Percentiles rank a stretch among this genome's conserved stretches.
Evolutionary conservation across 306 rosid genomes (phyloP).

Genomic region (Cicer bijugum): DNA sequence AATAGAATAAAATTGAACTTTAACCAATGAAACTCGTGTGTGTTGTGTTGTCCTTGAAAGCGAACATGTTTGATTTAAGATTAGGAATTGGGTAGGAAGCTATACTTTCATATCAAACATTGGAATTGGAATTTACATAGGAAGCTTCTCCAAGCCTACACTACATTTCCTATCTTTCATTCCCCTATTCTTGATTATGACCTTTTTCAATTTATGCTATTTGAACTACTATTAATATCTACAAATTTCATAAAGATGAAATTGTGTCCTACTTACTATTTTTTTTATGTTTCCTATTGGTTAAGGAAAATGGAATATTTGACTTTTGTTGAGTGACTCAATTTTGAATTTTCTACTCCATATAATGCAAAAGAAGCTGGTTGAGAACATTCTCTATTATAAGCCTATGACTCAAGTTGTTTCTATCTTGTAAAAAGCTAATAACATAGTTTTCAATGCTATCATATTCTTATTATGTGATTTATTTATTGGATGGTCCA

Average conservation of each 20-base stretch:
- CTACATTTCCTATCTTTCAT: conserved; percentile 23
- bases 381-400: conserved; percentile 20
- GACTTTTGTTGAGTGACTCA: conserved; percentile 40
- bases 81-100: neutral
- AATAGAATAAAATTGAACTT: neutral
- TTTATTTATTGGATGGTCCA: conserved; percentile 9
- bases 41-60: conserved; percentile 32
- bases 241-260: neutral
- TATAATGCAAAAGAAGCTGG: conserved; percentile 6
- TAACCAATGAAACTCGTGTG: neutral
- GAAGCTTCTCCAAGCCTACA: conserved; percentile 17
- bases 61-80: conserved; percentile 28
- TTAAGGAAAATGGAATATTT: conserved; percentile 20
- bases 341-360: conserved; percentile 36
- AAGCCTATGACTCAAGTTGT: conserved; percentile 3
- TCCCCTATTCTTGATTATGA: conserved; percentile 1
- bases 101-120: conserved; percentile 31
- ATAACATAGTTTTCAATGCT: conserved; percentile 7
- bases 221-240: neutral
- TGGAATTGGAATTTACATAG: conserved; percentile 24
- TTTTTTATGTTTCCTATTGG: conserved; percentile 18
- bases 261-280: neutral
- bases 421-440: conserved; percentile 37
- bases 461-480: conserved; percentile 3
- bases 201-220: conserved; percentile 22